Evolutionary conservation across 148 eudicot genomes (phyloP), one percentile per base, ranked within the genome.

Genomic region (Vaccinium myrtillus): DNA sequence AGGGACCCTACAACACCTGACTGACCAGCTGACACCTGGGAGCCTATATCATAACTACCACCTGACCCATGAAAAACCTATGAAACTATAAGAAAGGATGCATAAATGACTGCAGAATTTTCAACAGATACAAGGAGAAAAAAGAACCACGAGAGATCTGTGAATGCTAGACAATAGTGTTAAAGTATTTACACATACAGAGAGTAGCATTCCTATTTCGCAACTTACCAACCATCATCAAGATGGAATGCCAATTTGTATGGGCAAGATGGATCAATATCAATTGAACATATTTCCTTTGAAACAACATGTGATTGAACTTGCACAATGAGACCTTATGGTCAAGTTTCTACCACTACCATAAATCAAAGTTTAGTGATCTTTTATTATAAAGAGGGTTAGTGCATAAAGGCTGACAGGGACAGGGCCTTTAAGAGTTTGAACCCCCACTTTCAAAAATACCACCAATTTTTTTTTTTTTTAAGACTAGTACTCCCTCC

Each of bases 191-290:
- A 32, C 36, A 32, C 36, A 32, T 2, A 32, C 36, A 75, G 27
- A 25, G 11, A 39, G 7, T 59, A 77, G 77, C 63, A 23, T 7
- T 78, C 19, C 77, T 81, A 83, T 43, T 75, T 80, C 76, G 19
- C 49, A 78, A 92, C 93, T 85, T 92, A 96, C 99, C 98, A 97
- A 79, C 99, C 98, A 93, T 95, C 98, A 86, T 94, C 98, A 74
- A 95, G 96, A 90, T 97, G 98, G 85, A 97, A 97, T 58, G 98
- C 98, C 89, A 97, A 82, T 67, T 94, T 94, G 87, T 85, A 82
- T 21, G 91, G 88, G 87, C 93, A 89, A 48, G 93, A 89, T 81
- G 99, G 95, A 89, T 97, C 92, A 85, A 92, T 82, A 84, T 87
- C 87, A 82, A 97, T 97, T 12, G 99, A 94, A 87, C 93, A 95